Base-by-base conservation (phyloP, 1,284 basidiomycete genomes). In the Trichosporon sp. region DNA sequence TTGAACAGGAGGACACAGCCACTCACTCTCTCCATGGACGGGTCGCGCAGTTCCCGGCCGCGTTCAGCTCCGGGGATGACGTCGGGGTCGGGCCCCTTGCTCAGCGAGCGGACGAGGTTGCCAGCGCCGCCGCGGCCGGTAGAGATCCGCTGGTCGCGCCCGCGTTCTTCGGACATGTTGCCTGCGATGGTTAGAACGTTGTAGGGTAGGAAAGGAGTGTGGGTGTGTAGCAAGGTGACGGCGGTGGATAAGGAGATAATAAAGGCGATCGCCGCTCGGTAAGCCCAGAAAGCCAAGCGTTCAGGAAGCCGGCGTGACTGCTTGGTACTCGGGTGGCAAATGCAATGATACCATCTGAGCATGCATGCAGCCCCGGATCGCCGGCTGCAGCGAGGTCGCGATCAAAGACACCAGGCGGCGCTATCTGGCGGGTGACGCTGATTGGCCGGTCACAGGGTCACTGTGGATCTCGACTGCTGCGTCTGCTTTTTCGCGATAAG, bases 111-210 rank as follows among this genome's bases (percentile, higher is more conserved):
- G 32, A 83, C 73, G n/a, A 80, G 70, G 70, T 83, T 83, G 21
- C 82, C 82, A 5, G 78, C 80, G 32, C 82, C 82, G 42, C 82
- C 82, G 69, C 82, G 77, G 31, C 82, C 82, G 25, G 82, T 83
- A 11, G 81, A 82, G 66, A 82, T 67, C 56, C 69, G 65, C 58
- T 69, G 69, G 63, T 72, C 71, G 60, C 71, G 71, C 21, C 71
- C 71, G 38, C 53, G 69, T 53, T 68, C 67, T 13, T 70, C 65
- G 62, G 64, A 68, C 71, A 72, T 72, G 63, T n/a, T 67, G 64
- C 65, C 65, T 71, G 65, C 23, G 47, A 25, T 51, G 13, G 68
- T 72, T 38, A 68, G 47, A 8, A 18, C 6, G 2, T 9, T 51
- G 66, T 21, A 31, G 60, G 31, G 60, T 27, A 58, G 25, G 31